Evolutionary conservation across 225 moss, liverwort and hornwort genomes (phyloP).

Genomic region (Marchantia paleacea): DNA sequence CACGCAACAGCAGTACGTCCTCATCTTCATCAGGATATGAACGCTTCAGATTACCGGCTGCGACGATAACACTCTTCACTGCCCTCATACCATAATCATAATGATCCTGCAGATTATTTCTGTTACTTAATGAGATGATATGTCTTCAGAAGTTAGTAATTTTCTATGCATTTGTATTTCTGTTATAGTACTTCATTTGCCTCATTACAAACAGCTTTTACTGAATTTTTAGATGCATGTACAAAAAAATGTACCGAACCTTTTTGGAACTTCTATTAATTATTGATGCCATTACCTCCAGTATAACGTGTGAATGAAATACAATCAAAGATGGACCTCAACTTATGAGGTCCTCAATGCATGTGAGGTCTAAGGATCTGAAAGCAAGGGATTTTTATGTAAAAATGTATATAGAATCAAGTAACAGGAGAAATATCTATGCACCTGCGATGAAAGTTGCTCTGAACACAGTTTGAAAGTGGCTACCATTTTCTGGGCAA

Average conservation of each 20-base stretch:
- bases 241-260: too few species aligned
- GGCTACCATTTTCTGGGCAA: conserved; percentile 87
- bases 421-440: background rate
- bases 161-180: background rate
- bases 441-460: conserved; percentile 75
- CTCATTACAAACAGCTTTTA: too few species aligned
- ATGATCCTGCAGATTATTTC: conserved; percentile 55
- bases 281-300: too few species aligned
- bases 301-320: too few species aligned
- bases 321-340: too few species aligned
- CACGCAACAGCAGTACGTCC: conserved; percentile 68
- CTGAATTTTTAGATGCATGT: too few species aligned
- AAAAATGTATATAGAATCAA: too few species aligned
- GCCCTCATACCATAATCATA: conserved; percentile 96
- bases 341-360: too few species aligned
- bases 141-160: background rate
- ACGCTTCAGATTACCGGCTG: conserved; percentile 79
- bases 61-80: conserved; percentile 85
- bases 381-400: too few species aligned
- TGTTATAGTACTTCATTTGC: background rate
- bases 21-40: conserved; percentile 77
- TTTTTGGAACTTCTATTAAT: too few species aligned
- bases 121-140: background rate
- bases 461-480: conserved; percentile 89
- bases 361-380: too few species aligned